These are phyloP conservation scores for Wickerhamomyces mucosus DNA, from an alignment of 805 yeast genomes.

Conservation along the genomic window DNA sequence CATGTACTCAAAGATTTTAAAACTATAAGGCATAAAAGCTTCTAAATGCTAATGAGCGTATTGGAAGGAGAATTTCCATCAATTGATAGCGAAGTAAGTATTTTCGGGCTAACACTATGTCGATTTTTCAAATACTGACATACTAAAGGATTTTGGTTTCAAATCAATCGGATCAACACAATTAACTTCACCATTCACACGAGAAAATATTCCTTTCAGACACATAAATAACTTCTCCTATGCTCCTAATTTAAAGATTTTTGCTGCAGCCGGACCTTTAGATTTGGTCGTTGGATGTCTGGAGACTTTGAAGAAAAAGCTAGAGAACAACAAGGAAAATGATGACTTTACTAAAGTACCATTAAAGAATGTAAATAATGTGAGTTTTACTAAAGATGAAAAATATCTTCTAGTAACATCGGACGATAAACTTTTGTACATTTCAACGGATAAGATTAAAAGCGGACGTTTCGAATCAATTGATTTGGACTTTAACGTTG, in stretches of 20 bases:
- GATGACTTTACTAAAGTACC: constrained; percentile 12
- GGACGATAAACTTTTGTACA: constrained; percentile 13
- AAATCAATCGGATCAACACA: constrained; percentile 25
- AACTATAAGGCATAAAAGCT: too few species aligned
- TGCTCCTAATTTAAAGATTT: constrained; percentile 22
- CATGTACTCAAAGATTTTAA: too few species aligned
- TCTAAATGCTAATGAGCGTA: constrained; percentile 11
- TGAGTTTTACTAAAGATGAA: constrained; percentile 24
- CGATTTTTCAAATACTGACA: constrained; percentile 5
- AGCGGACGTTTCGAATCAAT: constrained; percentile 9
- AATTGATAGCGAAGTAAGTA: constrained; percentile 14
- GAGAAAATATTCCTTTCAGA: constrained; percentile 28
- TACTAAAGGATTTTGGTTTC: constrained; percentile 34
- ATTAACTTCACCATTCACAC: constrained; percentile 24
- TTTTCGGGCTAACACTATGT: not conserved
- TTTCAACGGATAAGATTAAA: constrained; percentile 7
- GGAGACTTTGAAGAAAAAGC: constrained; percentile 22
- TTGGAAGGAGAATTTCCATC: constrained; percentile 12
- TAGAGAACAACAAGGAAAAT: constrained; percentile 15
- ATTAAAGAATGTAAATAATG: constrained; percentile 20
- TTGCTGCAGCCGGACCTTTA: constrained; percentile 30
- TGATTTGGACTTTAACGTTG: constrained; percentile 7
- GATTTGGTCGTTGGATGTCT: constrained; percentile 27
- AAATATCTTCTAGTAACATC: constrained; percentile 22
- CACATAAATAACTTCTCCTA: constrained; percentile 28